phyloP scores from a whole-genome alignment of 495 filamentous ascomycete species.

The Aspergillus asperescens region DNA sequence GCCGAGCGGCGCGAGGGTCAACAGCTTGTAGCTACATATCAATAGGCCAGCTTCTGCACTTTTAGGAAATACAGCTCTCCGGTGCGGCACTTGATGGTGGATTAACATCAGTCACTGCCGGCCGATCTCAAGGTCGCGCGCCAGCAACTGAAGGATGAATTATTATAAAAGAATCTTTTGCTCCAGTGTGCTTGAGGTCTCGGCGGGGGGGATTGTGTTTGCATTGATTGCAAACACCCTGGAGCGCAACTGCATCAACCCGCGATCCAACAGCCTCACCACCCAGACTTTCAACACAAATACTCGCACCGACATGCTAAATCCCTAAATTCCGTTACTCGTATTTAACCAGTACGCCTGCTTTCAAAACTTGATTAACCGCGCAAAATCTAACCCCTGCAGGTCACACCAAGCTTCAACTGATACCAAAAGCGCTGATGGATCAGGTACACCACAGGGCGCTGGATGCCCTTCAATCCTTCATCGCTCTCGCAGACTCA shows the following conservation, averaged over 20 bases:
- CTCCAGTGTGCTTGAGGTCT: not conserved
- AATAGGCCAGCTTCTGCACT: too few species aligned
- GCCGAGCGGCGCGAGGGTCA: too few species aligned
- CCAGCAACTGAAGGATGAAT: too few species aligned
- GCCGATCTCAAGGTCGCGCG: too few species aligned
- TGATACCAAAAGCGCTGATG: conserved; percentile 45
- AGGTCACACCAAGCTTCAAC: conserved; percentile 17
- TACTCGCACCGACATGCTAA: not conserved
- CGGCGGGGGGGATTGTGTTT: not conserved
- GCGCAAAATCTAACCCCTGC: not conserved
- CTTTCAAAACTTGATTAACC: not conserved
- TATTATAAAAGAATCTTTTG: too few species aligned
- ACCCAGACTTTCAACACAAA: not conserved
- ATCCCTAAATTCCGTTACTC: too few species aligned
- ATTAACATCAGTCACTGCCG: too few species aligned
- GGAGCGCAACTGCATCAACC: not conserved
- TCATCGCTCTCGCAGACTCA: conserved; percentile 79
- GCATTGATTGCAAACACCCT: conserved; percentile 4
- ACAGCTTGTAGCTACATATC: too few species aligned
- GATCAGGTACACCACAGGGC: conserved; percentile 71
- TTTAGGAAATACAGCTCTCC: too few species aligned
- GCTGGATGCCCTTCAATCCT: conserved; percentile 82
- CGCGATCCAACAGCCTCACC: not conserved
- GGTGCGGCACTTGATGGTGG: not conserved
- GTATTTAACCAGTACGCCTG: not conserved